Evolutionary conservation across 805 yeast genomes (phyloP), one percentile per base, ranked within the genome.

Genomic region (Yarrowia hollandica): DNA sequence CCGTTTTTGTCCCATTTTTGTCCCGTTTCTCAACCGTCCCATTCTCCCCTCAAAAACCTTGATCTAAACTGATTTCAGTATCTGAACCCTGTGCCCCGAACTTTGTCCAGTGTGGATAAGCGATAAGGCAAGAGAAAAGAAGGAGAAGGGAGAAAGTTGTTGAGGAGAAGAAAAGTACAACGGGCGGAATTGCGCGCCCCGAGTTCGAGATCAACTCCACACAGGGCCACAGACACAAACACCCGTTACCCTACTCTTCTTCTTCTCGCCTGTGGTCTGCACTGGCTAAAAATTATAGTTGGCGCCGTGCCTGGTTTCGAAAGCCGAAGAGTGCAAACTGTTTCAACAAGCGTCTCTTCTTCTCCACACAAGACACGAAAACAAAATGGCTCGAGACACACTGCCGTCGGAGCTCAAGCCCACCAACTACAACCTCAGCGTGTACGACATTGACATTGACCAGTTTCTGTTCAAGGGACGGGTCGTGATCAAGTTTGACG

Each of bases 361-460:
- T 26, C 16, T 16, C n/a, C 11, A 6, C 8, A 26, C 48, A 16
- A 35, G n/a, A n/a, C n/a, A 11, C 33, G 11, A 9, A 26, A 19
- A 28, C 44, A 60, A 48, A 23, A 63, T 62, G 64, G 26, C 65
- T 35, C 71, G 78, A 38, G 71, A 73, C 62, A 79, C 82, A 2
- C 80, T 83, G 62, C 96, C 89, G 64, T 75, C 75, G 57, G 75
- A 79, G 59, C 85, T 90, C 61, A 79, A 78, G 61, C 98, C 99
- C 28, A 65, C 74, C 33, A 88, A 87, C 72, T 92, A 94, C 70
- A 81, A 83, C 60, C 69, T 94, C 35, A 78, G 82, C 18, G 74
- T 83, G 30, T 64, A 55, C 60, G 84, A 83, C 65, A 88, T 95
- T 35, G 79, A 84, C 66, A 70, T 75, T 34, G 69, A 64, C 5